Evolutionary conservation across 2,329 filamentous ascomycete genomes (phyloP).

Genomic region (Fusarium piperis): DNA sequence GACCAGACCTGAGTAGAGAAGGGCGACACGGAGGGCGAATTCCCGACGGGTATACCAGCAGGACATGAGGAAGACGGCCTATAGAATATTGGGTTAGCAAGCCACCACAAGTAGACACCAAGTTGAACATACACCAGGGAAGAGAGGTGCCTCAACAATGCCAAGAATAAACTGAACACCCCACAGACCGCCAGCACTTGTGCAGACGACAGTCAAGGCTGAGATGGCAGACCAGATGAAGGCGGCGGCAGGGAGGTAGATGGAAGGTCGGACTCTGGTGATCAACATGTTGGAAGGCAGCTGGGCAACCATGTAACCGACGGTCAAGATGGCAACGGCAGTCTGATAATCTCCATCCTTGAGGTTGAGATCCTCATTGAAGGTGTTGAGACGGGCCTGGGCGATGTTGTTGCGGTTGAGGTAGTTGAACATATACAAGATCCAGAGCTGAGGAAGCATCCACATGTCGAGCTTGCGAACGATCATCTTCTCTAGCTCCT

Average conservation of each 20-base stretch:
- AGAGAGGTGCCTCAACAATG: constrained; percentile 25
- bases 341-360: constrained; percentile 32
- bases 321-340: constrained; percentile 27
- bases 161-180: constrained; percentile 28
- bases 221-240: constrained; percentile 28
- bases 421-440: constrained; percentile 37
- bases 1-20: constrained; percentile 66
- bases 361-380: constrained; percentile 31
- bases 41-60: constrained; percentile 74
- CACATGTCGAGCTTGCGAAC: constrained; percentile 25
- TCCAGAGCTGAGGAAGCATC: constrained; percentile 36
- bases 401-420: constrained; percentile 34
- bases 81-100: accelerated
- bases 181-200: constrained; percentile 21
- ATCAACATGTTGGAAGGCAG: constrained; percentile 32
- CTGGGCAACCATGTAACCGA: constrained; percentile 32
- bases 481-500: constrained; percentile 29
- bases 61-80: constrained; percentile 48
- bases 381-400: constrained; percentile 25
- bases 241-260: constrained; percentile 20
- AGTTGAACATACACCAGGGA: constrained; percentile 25
- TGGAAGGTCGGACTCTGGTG: constrained; percentile 20
- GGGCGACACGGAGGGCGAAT: constrained; percentile 66
- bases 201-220: constrained; percentile 23
- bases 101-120: neutral